These are phyloP conservation scores for Phylloporus sp. DNA, from an alignment of 1,284 basidiomycete genomes.

Conservation along the genomic window DNA sequence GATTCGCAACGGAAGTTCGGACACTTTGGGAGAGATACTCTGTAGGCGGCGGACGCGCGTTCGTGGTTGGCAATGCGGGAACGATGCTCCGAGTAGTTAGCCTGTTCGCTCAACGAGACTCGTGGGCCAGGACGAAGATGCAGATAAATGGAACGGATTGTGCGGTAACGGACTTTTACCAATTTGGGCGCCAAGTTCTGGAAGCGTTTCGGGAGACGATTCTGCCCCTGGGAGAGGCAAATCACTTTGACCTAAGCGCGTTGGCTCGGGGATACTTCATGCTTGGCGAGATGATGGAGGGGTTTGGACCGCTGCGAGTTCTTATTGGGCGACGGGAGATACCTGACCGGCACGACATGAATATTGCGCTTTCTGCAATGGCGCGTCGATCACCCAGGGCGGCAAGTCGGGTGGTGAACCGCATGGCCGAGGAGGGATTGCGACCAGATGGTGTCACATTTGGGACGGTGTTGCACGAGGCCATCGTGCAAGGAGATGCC, in stretches of 20 bases:
- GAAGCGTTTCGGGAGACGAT: constrained; percentile 51
- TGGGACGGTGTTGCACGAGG: constrained; percentile 67
- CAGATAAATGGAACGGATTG: neutral
- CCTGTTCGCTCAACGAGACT: constrained; percentile 52
- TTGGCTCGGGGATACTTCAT: constrained; percentile 69
- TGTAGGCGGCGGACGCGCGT: constrained; percentile 47
- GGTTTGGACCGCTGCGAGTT: constrained; percentile 55
- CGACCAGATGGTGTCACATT: constrained; percentile 60
- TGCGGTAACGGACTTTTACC: constrained; percentile 24
- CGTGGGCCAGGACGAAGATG: constrained; percentile 24
- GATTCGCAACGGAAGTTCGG: constrained; percentile 57
- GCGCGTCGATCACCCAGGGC: constrained; percentile 55
- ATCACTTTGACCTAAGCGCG: constrained; percentile 63
- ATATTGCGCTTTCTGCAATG: constrained; percentile 64
- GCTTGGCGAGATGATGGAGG: constrained; percentile 56
- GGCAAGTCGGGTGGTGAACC: constrained; percentile 55
- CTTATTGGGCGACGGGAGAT: constrained; percentile 57
- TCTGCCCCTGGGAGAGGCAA: constrained; percentile 54
- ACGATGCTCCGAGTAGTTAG: constrained; percentile 66
- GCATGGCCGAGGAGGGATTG: constrained; percentile 57
- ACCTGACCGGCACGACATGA: constrained; percentile 69
- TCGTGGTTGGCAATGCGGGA: constrained; percentile 54
- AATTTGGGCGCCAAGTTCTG: constrained; percentile 58
- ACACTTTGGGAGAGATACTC: constrained; percentile 65
- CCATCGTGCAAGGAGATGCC: constrained; percentile 53